Conservation (phyloP, 306 rosid genomes). For the Quercus robur region DNA sequence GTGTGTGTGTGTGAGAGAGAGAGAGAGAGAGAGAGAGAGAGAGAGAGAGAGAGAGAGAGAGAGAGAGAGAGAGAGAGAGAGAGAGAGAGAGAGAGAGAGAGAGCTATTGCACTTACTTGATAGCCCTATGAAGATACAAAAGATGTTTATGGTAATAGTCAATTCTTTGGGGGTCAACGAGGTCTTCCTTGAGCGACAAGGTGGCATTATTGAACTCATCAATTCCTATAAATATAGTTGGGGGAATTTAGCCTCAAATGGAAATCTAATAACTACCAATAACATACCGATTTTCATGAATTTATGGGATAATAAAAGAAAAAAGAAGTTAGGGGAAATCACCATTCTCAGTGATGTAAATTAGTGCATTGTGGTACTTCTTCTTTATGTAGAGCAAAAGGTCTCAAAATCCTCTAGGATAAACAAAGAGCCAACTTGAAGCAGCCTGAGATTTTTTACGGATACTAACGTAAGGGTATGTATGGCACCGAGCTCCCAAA, state of each 20-base stretch:
- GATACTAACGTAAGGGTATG: no score
- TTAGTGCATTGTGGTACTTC: constrained; percentile 46
- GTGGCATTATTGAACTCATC: constrained; percentile 51
- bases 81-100: background rate
- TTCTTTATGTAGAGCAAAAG: constrained; percentile 42
- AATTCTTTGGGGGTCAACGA: constrained; percentile 35
- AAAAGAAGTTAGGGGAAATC: background rate
- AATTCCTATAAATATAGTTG: constrained; percentile 36
- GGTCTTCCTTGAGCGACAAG: constrained; percentile 29
- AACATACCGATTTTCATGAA: background rate
- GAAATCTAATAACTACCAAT: background rate
- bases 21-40: background rate
- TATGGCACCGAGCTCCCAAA: no score
- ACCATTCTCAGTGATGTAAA: constrained; percentile 75
- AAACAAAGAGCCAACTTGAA: constrained; percentile 46
- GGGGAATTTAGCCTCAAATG: background rate
- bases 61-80: background rate
- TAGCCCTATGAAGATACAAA: constrained; percentile 39
- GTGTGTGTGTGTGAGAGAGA: background rate
- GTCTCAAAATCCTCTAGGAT: constrained; percentile 52
- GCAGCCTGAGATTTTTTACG: constrained; percentile 30
- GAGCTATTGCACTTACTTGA: constrained; percentile 32
- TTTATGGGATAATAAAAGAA: background rate
- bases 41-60: background rate
- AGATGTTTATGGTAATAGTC: constrained; percentile 43